A percentile compares a stretch with the other conserved stretches of the same genome.
phyloP scores from a whole-genome alignment of 148 eudicot genomes.

The Polygonum aviculare region DNA sequence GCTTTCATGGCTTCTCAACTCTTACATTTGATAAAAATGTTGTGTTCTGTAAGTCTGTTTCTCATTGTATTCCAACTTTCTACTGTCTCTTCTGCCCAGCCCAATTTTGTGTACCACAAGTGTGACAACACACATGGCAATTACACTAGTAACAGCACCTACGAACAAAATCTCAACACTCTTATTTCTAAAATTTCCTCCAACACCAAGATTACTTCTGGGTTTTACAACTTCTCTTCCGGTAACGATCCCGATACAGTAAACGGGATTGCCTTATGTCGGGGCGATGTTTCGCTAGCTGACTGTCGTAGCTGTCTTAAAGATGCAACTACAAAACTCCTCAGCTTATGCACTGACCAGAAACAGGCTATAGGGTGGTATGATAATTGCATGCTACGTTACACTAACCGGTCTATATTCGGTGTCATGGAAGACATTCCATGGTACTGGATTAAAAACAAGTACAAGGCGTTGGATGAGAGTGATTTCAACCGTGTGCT shows the following conservation, averaged over 20 bases:
- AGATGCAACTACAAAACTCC: constrained; percentile 2
- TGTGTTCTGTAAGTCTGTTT: background rate
- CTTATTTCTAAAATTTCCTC: constrained; percentile 10
- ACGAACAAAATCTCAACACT: constrained; percentile 13
- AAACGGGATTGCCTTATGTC: constrained; percentile 15
- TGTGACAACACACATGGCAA: constrained; percentile 10
- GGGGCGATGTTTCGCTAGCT: constrained; percentile 16
- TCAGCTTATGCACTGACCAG: constrained; percentile 17
- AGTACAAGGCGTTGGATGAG: background rate
- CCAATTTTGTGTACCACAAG: background rate
- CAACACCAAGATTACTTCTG: constrained; percentile 7
- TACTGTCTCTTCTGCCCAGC: background rate
- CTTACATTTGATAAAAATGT: background rate
- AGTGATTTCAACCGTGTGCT: constrained; percentile 7
- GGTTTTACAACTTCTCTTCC: constrained; percentile 14
- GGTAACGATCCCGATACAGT: constrained; percentile 4
- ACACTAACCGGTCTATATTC: constrained; percentile 11
- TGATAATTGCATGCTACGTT: constrained; percentile 22
- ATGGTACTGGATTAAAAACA: background rate
- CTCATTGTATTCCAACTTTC: background rate
- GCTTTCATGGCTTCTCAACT: background rate
- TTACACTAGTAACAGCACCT: constrained; percentile 9
- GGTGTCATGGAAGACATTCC: constrained; percentile 6
- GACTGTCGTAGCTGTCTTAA: constrained; percentile 21
- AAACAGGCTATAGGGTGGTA: constrained; percentile 26